Evolutionary conservation across 495 filamentous ascomycete genomes (phyloP).

Genomic region (Hypoxylon perforatum): DNA sequence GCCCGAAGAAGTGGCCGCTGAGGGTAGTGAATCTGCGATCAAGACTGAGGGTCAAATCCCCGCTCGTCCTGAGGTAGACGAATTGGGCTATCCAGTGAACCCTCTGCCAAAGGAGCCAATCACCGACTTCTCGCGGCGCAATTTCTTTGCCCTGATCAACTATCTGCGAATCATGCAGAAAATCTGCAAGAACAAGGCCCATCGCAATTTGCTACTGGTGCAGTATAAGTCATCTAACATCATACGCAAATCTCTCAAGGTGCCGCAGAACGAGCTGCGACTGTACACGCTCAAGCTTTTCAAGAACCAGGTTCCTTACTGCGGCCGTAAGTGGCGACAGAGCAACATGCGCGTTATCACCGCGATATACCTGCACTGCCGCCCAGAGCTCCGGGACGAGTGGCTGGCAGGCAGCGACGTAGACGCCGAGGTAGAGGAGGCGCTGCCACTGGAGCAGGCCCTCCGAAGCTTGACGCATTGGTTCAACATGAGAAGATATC

Average conservation of each 20-base stretch:
- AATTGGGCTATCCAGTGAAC: conserved; percentile 79
- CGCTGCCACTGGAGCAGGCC: conserved; percentile 88
- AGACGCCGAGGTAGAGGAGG: conserved; percentile 92
- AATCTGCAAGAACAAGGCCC: conserved; percentile 91
- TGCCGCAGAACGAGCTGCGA: conserved; percentile 86
- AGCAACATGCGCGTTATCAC: conserved; percentile 99
- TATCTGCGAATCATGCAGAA: conserved; percentile 96
- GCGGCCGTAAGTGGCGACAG: conserved; percentile 97
- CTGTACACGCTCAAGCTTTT: conserved; percentile 97
- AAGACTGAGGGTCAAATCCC: conserved; percentile 39
- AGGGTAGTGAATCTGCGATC: conserved; percentile 41
- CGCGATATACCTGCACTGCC: conserved; percentile 91
- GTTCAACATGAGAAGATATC: conserved; percentile 86
- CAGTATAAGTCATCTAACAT: conserved; percentile 93
- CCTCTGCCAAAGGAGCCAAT: conserved; percentile 78
- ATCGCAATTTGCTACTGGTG: conserved; percentile 91
- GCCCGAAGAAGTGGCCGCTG: conserved; percentile 41
- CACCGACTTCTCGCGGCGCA: conserved; percentile 89
- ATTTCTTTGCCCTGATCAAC: conserved; percentile 94
- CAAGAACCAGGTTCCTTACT: conserved; percentile 98
- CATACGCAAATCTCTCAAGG: conserved; percentile 87
- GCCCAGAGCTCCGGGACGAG: conserved; percentile 92
- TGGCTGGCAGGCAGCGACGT: conserved; percentile 93
- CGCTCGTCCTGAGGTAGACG: conserved; percentile 83
- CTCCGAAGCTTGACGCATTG: conserved; percentile 88